Conservation (phyloP, 805 yeast species). For the Starmerella apicola region DNA sequence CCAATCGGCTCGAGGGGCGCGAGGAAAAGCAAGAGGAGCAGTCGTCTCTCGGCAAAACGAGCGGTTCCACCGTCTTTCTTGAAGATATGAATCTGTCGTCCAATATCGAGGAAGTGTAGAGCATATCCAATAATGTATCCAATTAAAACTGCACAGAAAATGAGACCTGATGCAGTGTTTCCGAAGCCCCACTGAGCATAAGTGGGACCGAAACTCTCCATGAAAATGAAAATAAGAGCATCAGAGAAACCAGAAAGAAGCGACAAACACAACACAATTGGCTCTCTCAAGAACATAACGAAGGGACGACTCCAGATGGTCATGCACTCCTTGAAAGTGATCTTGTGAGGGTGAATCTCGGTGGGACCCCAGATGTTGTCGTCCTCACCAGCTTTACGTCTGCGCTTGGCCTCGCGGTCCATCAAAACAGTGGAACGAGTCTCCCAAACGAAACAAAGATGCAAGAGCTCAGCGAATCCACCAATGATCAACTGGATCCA, state of each 20-base stretch:
- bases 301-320: conserved; percentile 31
- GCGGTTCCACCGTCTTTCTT: conserved; percentile 25
- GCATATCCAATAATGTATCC: conserved; percentile 31
- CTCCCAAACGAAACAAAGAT: conserved; percentile 30
- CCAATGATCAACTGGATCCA: conserved; percentile 45
- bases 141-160: conserved; percentile 28
- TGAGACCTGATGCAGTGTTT: conserved; percentile 26
- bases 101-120: conserved; percentile 28
- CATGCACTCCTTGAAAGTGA: conserved; percentile 8
- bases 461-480: conserved; percentile 33
- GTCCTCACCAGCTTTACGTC: conserved; percentile 28
- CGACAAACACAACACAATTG: conserved; percentile 31
- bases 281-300: conserved; percentile 31
- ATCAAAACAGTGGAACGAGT: conserved; percentile 29
- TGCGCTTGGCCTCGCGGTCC: conserved; percentile 31
- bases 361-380: conserved; percentile 31
- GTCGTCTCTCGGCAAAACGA: conserved; percentile 19
- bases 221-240: conserved; percentile 32
- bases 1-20: conserved; percentile 33
- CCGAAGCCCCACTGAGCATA: conserved; percentile 31
- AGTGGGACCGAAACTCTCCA: conserved; percentile 30
- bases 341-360: conserved; percentile 19
- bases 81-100: conserved; percentile 26
- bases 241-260: conserved; percentile 33
- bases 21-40: conserved; percentile 27